Base-by-base conservation (phyloP, 1,284 basidiomycete species). In the Tranzscheliella williamsii region DNA sequence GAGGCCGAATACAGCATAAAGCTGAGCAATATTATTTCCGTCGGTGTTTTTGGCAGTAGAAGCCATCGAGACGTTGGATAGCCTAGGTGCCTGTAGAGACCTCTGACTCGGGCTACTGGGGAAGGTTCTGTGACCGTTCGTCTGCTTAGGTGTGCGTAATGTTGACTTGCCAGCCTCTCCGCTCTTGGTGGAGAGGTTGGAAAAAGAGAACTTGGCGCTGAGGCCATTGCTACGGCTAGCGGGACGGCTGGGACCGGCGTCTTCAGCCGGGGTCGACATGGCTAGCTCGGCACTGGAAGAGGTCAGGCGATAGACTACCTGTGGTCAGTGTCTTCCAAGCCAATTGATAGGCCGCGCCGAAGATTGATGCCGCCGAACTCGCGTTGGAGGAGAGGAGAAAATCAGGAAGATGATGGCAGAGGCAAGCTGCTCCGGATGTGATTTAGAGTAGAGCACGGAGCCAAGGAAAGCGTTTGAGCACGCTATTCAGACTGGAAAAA, bases 1-100 rank as follows among this genome's bases (percentile, higher is more conserved):
- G 3, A 82, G 68, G 26, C 82, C 82, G 24, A 80, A 80, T 20
- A 82, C 81, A 38, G 82, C 70, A 55, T 82, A 82, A 15, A 82
- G 65, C 23, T 77, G 79, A 2, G 80, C 81, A 13, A 82, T 73
- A 16, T 79, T 73, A 36, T 71, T 73, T 30, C 67, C 69, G 15
- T 72, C 70, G 22, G 63, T 57, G 7, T 47, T 40, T 34, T 51
- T 62, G 16, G 46, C 27, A 23, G 34, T 29, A 9, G 41, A 30
- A n/a, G 40, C 21, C 2, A 38, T 15, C 17, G 64, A 62, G n/a
- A 33, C 9, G 22, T 51, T 55, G 42, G 62, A 48, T 12, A 20
- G 8, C 18, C 43, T 21, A 36, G 38, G 46, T 4, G 18, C 36
- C 16, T 42, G 49, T 30, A 9, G 30, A 18, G 38, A 40, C 11